phyloP scores from a whole-genome alignment of 2,329 filamentous ascomycete genomes.

The Domatiomyces globalis region DNA sequence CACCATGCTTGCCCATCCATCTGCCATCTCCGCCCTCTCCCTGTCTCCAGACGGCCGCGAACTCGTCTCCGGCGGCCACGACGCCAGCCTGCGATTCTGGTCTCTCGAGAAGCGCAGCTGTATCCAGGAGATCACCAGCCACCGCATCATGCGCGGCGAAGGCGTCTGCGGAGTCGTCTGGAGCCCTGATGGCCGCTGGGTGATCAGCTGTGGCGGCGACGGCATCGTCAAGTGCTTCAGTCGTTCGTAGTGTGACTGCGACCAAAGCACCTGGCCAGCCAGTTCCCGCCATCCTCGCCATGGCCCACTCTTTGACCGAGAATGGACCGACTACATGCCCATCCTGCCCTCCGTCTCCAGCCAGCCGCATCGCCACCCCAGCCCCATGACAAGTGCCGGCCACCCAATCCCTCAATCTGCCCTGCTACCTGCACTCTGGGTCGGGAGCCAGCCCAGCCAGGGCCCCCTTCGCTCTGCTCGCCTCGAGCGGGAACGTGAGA shows the following conservation, averaged over 20 bases:
- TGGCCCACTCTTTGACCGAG: not conserved
- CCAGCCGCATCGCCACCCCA: not conserved
- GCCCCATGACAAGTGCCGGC: not conserved
- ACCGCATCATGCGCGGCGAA: constrained; percentile 89
- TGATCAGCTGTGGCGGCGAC: constrained; percentile 87
- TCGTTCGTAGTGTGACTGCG: not conserved
- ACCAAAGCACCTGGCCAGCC: not conserved
- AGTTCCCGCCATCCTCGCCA: not conserved
- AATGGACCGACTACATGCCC: not conserved
- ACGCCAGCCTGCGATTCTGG: constrained; percentile 94
- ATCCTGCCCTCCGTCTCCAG: not conserved
- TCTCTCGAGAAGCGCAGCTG: constrained; percentile 88
- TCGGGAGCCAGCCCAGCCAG: not conserved
- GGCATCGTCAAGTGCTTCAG: constrained; percentile 84
- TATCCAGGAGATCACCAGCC: constrained; percentile 85
- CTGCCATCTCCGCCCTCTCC: constrained; percentile 79
- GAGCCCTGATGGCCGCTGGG: constrained; percentile 89
- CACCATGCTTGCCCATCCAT: constrained; percentile 92
- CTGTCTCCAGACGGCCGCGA: constrained; percentile 87
- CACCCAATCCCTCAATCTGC: not conserved
- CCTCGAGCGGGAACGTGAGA: not conserved
- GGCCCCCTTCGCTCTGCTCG: not conserved
- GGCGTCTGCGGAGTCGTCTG: constrained; percentile 89
- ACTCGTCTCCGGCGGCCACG: constrained; percentile 88
- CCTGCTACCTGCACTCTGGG: not conserved